phyloP scores from a whole-genome alignment of 2,329 filamentous ascomycete species.

The Alternaria panax region DNA sequence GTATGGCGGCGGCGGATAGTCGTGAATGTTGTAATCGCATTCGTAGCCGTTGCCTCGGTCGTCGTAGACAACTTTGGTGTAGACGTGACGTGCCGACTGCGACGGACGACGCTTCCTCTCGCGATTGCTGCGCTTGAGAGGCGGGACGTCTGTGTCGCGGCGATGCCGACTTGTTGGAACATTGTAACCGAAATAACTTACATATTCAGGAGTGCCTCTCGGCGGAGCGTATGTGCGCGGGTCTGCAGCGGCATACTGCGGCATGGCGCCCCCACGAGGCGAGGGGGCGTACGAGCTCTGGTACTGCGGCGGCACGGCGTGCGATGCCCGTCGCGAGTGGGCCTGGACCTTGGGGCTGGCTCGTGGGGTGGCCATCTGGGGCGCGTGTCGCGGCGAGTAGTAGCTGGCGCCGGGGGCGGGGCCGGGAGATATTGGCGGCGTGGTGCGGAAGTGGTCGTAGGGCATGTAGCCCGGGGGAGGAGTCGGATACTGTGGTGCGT shows the following conservation, averaged over 20 bases:
- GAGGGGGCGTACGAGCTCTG: conserved; percentile 43
- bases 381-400: conserved; percentile 62
- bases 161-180: conserved; percentile 53
- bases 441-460: conserved; percentile 45
- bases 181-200: conserved; percentile 65
- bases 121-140: conserved; percentile 52
- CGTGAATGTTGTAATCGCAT: conserved; percentile 54
- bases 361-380: conserved; percentile 58
- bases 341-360: conserved; percentile 55
- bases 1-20: conserved; percentile 58
- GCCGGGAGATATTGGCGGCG: conserved; percentile 57
- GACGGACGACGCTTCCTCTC: conserved; percentile 60
- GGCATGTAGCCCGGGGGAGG: conserved; percentile 49
- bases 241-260: conserved; percentile 51
- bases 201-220: conserved; percentile 67
- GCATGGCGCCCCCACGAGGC: conserved; percentile 47
- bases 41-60: conserved; percentile 58
- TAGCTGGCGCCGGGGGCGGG: conserved; percentile 55
- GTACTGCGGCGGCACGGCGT: conserved; percentile 55
- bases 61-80: conserved; percentile 64
- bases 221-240: conserved; percentile 56
- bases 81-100: conserved; percentile 62
- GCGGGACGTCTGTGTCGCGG: conserved; percentile 48
- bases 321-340: conserved; percentile 65
- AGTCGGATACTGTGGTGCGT: conserved; percentile 44